Percentiles rank a stretch among this genome's conserved stretches.
Conservation (phyloP, 1,284 basidiomycete genomes). For the Jaminaea rosea region DNA sequence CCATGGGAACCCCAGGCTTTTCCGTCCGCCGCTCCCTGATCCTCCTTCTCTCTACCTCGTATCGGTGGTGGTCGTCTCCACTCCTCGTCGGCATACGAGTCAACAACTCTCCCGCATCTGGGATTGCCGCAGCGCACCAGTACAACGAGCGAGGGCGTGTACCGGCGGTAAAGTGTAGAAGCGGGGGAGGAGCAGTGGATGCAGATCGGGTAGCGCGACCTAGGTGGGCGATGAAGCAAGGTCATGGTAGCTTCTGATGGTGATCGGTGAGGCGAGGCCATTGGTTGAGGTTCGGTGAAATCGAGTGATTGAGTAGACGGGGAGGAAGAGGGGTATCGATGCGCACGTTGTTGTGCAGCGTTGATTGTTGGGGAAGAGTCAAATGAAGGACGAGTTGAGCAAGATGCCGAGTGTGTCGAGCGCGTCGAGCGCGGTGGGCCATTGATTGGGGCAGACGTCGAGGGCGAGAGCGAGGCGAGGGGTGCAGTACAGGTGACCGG, state of each 20-base stretch:
- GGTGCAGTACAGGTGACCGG: no score
- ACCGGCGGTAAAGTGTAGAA: constrained; percentile 17
- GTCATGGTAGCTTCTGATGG: no score
- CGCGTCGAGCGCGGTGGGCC: no score
- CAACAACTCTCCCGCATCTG: background rate
- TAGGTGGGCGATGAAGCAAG: no score
- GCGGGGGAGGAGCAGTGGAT: constrained; percentile 18
- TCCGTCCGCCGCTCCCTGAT: background rate
- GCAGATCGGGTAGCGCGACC: constrained; percentile 15
- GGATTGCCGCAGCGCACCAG: constrained; percentile 10
- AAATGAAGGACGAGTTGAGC: no score
- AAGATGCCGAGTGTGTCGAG: no score
- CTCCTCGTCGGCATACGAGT: background rate
- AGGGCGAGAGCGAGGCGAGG: background rate
- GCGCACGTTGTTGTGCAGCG: no score
- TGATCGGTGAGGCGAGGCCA: no score
- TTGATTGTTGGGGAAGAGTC: no score
- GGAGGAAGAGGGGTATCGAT: no score
- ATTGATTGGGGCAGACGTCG: no score
- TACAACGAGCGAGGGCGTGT: constrained; percentile 18
- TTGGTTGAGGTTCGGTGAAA: background rate
- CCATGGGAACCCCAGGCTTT: background rate
- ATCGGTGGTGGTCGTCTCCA: background rate
- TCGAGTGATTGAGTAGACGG: background rate
- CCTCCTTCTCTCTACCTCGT: background rate